These are phyloP conservation scores for Entomophthora muscae DNA, from an alignment of 371 early-diverging fungal genomes.

Conservation along the genomic window DNA sequence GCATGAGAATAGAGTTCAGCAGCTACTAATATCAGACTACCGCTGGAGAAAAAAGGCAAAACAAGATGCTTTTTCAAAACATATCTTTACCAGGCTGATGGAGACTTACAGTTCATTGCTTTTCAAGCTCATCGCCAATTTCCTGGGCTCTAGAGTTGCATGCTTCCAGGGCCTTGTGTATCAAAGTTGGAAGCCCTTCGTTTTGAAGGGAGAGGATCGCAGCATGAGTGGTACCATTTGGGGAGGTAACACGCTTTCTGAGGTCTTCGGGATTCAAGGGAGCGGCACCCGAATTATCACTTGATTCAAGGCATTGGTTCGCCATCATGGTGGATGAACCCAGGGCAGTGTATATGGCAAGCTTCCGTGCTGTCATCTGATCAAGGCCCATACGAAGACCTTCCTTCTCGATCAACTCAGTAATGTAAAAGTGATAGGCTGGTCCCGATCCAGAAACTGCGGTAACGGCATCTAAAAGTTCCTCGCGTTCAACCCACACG, in stretches of 20 bases:
- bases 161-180: slow-evolving; percentile 40
- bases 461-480: slow-evolving; percentile 70
- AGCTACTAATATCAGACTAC: no score
- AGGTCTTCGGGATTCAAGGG: slow-evolving; percentile 45
- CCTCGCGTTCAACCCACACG: slow-evolving; percentile 62
- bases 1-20: no score
- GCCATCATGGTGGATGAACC: slow-evolving; percentile 81
- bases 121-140: slow-evolving; percentile 43
- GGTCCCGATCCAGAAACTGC: slow-evolving; percentile 79
- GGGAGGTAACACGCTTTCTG: slow-evolving; percentile 74
- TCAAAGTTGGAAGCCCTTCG: slow-evolving; percentile 28
- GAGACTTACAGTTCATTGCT: no score
- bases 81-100: no score
- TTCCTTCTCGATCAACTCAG: slow-evolving; percentile 78
- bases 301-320: slow-evolving; percentile 18
- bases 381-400: slow-evolving; percentile 62
- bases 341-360: slow-evolving; percentile 74
- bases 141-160: slow-evolving; percentile 48
- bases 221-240: slow-evolving; percentile 87
- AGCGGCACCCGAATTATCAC: neutral
- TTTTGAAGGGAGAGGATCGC: slow-evolving; percentile 61
- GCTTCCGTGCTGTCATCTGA: slow-evolving; percentile 45
- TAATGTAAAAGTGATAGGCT: slow-evolving; percentile 82
- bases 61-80: no score
- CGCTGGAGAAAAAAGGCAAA: no score